Base-by-base conservation (phyloP, 1,139 yeast species). In the Protomyces macrosporus region DNA sequence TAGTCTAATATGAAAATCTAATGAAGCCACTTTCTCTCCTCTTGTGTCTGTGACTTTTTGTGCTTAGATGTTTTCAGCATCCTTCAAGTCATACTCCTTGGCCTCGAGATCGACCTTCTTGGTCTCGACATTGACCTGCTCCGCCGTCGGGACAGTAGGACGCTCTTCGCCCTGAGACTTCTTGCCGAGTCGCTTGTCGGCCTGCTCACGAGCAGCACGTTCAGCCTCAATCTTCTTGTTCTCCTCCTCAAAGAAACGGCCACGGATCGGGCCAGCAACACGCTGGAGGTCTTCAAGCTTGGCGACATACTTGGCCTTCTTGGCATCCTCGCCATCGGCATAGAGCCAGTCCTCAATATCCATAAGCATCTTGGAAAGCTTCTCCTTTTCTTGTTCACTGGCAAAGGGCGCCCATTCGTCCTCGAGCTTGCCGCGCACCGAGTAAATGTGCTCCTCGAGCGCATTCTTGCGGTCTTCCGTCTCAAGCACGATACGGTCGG, bases 401-500 rank as follows among this genome's bases (percentile, higher is more conserved):
- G 98, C 97, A 75, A 91, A 93, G 71, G 82, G 86, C 71, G 90
- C 83, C 77, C 91, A 93, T 74, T 86, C 86, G 66, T 90, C 98
- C 67, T 91, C 97, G 74, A 95, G 83, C 82, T 95, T 93, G 76
- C 96, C 96, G 82, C 98, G 89, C 78, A 93, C 85, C 73, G 90
- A 96, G 81, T 93, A 93, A 74, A 95, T 93, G 84, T 93, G 93
- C 82, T 93, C 98, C 82, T 93, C 98, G 69, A 95, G 84, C 70
- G 97, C 95, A 77, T 93, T 93, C 88, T 93, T 93, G 79, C 91
- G 90, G 81, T 93, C 98, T 82, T 93, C 98, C 70, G 98, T 95
- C 81, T 93, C 98, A 71, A 96, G 96, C 70, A 93, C 97, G 72
- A 93, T 85, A 81, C 90, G 93, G 80, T 95, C 99, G 75, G 87